Evolutionary conservation across 2,329 filamentous ascomycete genomes (phyloP), one percentile per base, ranked within the genome.

Genomic region (Talaromyces sp.): DNA sequence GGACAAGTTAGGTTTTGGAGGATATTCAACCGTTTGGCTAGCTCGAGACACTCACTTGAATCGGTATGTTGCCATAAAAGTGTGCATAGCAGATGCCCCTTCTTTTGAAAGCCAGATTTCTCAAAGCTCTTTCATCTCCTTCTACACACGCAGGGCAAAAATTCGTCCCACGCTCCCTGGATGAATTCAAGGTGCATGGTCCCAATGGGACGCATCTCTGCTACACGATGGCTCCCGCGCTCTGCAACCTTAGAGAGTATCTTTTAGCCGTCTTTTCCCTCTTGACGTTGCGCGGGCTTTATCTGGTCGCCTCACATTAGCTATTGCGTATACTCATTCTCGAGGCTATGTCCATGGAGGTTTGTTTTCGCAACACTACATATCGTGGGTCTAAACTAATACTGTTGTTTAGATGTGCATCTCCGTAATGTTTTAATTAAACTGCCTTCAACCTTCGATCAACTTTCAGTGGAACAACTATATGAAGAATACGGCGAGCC

Each of bases 1-100:
- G 1, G 74, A 76, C 19, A 79, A 80, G 63, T 67, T 80, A 6
- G 76, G 75, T 0, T 77, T 69, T 65, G 76, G 77, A 8, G 69
- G 69, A 4, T 76, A 72, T 62, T 79, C 76, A 3, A 79, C 74
- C 0, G 70, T 78, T 51, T 80, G 74, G 75, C 65, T 79, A 57
- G 74, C 75, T 8, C 69, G 63, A 4, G 76, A 80, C 56, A 65
- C 60, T 54, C 56, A 55, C 1, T 3, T 59, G 0, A 56, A 66
- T 2, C 60, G 38, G 14, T 73, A 73, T 61, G 69, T 73, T 60
- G 69, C 70, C 19, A 35, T 73, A 1, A 74, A 74, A 51, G 60
- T 73, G 31, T 61, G 61, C 24, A 67, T 68, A 27, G 65, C 69
- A 56, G 53, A 65, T 32, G 62, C 62, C 2, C 8, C 48, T 58